Conservation (phyloP, 2,329 filamentous ascomycete genomes). For the Phialophora expanda region DNA sequence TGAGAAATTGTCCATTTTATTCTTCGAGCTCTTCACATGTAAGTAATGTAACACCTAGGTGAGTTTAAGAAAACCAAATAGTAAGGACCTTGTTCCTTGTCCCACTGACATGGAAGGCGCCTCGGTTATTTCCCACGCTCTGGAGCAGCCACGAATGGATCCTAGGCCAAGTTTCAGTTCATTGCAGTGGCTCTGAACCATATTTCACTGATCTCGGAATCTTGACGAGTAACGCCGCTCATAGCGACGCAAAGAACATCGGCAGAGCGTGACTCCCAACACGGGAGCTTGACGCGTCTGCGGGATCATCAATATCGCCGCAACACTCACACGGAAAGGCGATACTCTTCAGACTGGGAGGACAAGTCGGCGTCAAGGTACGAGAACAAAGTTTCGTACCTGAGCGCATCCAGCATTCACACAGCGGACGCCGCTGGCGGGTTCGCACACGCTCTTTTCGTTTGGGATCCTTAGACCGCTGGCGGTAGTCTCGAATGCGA, state of each 20-base stretch:
- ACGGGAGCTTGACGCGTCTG: neutral
- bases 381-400: neutral
- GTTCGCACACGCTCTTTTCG: neutral
- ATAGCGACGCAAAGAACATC: too few species aligned
- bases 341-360: neutral
- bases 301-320: neutral
- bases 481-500: too few species aligned
- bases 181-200: neutral
- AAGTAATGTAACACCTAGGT: neutral
- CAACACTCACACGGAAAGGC: neutral
- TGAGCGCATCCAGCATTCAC: neutral
- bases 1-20: neutral
- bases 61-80: neutral
- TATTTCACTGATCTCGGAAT: neutral
- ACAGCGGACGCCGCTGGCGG: too few species aligned
- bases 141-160: neutral
- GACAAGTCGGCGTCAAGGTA: neutral
- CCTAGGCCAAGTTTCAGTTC: neutral
- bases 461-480: too few species aligned
- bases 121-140: neutral
- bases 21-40: neutral
- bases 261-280: neutral
- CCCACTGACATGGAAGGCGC: neutral
- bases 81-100: neutral
- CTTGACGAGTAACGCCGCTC: too few species aligned